A percentile compares a stretch with the other conserved stretches of the same genome.
Evolutionary conservation across 2,329 filamentous ascomycete genomes (phyloP).

Genomic region (Calonectria leucothoes): DNA sequence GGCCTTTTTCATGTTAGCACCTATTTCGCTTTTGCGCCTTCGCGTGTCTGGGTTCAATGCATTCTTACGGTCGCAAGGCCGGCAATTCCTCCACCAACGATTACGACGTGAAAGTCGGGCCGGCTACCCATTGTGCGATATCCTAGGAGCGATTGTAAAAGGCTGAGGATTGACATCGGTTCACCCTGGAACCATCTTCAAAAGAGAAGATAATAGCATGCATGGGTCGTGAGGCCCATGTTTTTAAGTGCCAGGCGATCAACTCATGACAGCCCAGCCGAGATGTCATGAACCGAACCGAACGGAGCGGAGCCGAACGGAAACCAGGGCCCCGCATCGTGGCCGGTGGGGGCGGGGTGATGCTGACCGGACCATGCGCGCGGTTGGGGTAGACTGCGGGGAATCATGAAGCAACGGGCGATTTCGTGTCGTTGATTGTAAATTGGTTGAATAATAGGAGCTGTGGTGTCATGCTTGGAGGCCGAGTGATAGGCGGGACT

Average conservation of each 20-base stretch:
- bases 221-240: not conserved
- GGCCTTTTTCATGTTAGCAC: conserved; percentile 19
- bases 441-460: not conserved
- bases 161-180: not conserved
- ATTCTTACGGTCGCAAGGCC: conserved; percentile 27
- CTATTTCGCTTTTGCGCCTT: not conserved
- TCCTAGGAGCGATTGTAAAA: not conserved
- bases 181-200: not conserved
- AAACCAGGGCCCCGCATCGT: not conserved
- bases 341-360: conserved; percentile 6
- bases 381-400: not conserved
- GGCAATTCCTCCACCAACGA: conserved; percentile 37
- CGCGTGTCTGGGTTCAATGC: not conserved
- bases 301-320: conserved; percentile 13
- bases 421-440: not conserved
- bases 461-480: not conserved
- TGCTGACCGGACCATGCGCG: not conserved
- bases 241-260: not conserved
- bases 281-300: conserved; percentile 10
- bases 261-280: not conserved
- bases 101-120: conserved; percentile 32
- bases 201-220: not conserved
- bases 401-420: not conserved
- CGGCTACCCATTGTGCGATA: conserved; percentile 30
- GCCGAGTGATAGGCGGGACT: too few relatives aligned